These are phyloP conservation scores for Furcasterigmium furcatum DNA, from an alignment of 2,329 filamentous ascomycete species.

Conservation along the genomic window DNA sequence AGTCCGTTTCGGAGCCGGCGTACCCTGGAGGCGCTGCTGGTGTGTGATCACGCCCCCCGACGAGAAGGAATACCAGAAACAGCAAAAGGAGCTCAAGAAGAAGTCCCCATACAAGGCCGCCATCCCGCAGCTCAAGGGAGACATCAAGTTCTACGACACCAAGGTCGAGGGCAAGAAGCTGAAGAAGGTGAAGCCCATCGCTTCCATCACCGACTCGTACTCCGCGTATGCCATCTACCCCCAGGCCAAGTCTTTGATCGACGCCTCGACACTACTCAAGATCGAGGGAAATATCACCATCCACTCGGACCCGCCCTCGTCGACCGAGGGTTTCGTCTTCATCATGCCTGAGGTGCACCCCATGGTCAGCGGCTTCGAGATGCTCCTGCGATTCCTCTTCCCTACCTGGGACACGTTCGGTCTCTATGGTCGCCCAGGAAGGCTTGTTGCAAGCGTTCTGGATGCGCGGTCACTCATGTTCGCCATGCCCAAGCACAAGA, in stretches of 20 bases:
- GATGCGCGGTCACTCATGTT: conserved; percentile 95
- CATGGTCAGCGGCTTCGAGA: conserved; percentile 92
- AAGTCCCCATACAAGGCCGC: conserved; percentile 74
- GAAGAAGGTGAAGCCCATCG: conserved; percentile 87
- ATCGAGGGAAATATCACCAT: conserved; percentile 89
- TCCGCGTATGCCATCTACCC: conserved; percentile 95
- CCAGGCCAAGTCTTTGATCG: conserved; percentile 88
- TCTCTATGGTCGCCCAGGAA: conserved; percentile 84
- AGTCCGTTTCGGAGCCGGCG: conserved; percentile 92
- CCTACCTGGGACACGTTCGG: conserved; percentile 91
- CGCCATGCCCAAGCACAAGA: conserved; percentile 84
- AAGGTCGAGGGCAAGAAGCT: conserved; percentile 73
- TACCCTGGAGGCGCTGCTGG: conserved; percentile 95
- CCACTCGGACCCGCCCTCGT: conserved; percentile 72
- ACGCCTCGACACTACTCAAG: conserved; percentile 91
- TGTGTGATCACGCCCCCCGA: conserved; percentile 90
- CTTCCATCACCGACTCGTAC: conserved; percentile 86
- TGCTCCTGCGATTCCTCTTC: conserved; percentile 89
- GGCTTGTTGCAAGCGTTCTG: conserved; percentile 81
- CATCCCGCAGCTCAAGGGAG: conserved; percentile 69
- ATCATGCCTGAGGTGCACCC: conserved; percentile 94
- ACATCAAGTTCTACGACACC: conserved; percentile 93
- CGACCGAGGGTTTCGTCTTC: conserved; percentile 91
- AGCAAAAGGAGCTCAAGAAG: conserved; percentile 79
- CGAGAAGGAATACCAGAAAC: conserved; percentile 84